Conservation (phyloP, 805 yeast genomes). For the Candida tallmaniae region DNA sequence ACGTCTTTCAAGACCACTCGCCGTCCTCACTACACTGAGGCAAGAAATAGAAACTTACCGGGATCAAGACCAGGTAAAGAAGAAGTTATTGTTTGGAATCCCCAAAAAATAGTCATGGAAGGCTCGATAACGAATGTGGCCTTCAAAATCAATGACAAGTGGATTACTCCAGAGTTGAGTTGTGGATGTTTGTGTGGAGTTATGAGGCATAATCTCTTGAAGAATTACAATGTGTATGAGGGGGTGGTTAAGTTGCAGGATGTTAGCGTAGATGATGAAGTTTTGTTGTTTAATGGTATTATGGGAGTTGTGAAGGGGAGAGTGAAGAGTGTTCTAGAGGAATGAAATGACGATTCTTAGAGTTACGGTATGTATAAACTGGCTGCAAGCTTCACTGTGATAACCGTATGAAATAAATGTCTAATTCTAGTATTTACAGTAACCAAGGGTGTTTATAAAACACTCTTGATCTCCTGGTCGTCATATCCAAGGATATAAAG, state of each 20-base stretch:
- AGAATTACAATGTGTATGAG: constrained; percentile 51
- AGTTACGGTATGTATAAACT: constrained; percentile 1
- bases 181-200: constrained; percentile 87
- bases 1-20: constrained; percentile 85
- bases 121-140: constrained; percentile 85
- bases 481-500: constrained; percentile 76
- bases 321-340: constrained; percentile 18
- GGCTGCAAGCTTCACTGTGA: constrained; percentile 1
- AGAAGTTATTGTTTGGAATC: constrained; percentile 60
- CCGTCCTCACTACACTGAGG: constrained; percentile 57
- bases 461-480: constrained; percentile 46
- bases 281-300: constrained; percentile 76
- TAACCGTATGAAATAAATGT: background rate
- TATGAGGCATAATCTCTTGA: constrained; percentile 59
- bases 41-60: constrained; percentile 50
- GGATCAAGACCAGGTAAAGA: constrained; percentile 47
- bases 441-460: constrained; percentile 7
- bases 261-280: constrained; percentile 61
- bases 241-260: constrained; percentile 42
- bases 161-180: constrained; percentile 79
- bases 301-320: constrained; percentile 71
- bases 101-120: constrained; percentile 60
- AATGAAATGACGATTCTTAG: background rate
- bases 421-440: too few relatives aligned
- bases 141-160: constrained; percentile 40